These are phyloP conservation scores for Macrophomina tecta DNA, from an alignment of 2,329 filamentous ascomycete species.

Conservation along the genomic window DNA sequence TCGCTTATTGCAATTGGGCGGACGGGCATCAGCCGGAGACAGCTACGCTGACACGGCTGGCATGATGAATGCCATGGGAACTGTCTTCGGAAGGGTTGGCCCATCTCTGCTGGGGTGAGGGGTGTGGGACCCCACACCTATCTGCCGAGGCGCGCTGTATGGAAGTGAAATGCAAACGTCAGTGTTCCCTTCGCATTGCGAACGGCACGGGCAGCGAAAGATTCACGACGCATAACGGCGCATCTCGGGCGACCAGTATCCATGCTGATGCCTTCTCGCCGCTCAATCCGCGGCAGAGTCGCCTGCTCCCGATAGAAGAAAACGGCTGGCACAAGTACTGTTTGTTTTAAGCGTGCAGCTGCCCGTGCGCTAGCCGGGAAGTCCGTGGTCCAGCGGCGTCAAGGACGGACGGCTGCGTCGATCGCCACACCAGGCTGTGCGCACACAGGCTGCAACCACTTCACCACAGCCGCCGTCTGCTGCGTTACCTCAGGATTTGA, in stretches of 20 bases:
- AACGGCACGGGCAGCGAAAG: slow-evolving; percentile 6
- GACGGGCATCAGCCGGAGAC: neutral
- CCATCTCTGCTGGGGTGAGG: neutral
- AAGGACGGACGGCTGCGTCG: slow-evolving; percentile 22
- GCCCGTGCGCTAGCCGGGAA: slow-evolving; percentile 14
- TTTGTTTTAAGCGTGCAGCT: slow-evolving; percentile 7
- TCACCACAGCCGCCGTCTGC: neutral
- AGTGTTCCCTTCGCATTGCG: neutral
- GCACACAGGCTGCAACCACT: slow-evolving; percentile 2
- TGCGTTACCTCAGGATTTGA: slow-evolving; percentile 21
- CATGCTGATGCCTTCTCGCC: no score
- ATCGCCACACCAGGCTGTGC: neutral
- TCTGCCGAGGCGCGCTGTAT: neutral
- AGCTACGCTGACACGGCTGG: neutral
- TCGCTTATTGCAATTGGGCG: neutral
- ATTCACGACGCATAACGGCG: neutral
- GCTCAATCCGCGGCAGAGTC: neutral
- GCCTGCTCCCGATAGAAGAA: neutral
- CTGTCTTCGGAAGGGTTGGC: slow-evolving; percentile 4
- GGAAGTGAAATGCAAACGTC: slow-evolving; percentile 8
- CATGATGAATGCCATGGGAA: neutral
- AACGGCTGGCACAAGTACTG: neutral
- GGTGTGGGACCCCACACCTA: neutral
- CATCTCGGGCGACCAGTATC: neutral
- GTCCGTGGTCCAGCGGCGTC: slow-evolving; percentile 11